Conservation (phyloP, 1,139 yeast genomes). For the Yamadazyma pseudoaaseri region DNA sequence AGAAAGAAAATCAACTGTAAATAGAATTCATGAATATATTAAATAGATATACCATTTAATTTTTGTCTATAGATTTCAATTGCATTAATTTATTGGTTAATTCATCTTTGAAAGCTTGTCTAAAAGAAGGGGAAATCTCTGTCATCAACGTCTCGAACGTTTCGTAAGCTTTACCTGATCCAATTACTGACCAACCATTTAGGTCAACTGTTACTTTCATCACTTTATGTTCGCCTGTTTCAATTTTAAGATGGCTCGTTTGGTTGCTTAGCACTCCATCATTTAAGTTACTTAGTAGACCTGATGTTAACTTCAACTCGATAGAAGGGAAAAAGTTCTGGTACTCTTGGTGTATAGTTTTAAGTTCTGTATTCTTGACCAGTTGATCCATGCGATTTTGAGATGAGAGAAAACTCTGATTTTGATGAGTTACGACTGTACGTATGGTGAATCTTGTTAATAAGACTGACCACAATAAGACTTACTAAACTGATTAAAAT, state of each 20-base stretch:
- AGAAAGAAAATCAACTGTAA: slow-evolving; percentile 10
- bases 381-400: slow-evolving; percentile 15
- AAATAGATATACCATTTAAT: no score
- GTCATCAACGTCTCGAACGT: slow-evolving; percentile 48
- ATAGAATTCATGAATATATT: slow-evolving; percentile 6
- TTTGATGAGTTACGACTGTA: no score
- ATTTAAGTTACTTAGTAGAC: slow-evolving; percentile 4
- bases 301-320: slow-evolving; percentile 13
- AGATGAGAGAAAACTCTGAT: no score
- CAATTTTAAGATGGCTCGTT: slow-evolving; percentile 10
- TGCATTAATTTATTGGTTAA: slow-evolving; percentile 19
- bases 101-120: slow-evolving; percentile 26
- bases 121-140: slow-evolving; percentile 33
- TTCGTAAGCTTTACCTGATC: slow-evolving; percentile 26
- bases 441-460: no score
- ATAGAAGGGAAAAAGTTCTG: slow-evolving; percentile 23
- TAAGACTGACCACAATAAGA: no score
- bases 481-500: no score
- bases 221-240: slow-evolving; percentile 8
- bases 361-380: slow-evolving; percentile 24
- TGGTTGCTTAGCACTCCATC: slow-evolving; percentile 8
- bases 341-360: slow-evolving; percentile 27
- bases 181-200: slow-evolving; percentile 34
- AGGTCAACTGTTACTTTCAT: slow-evolving; percentile 28
- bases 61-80: not conserved